Percentiles rank a stretch among this genome's conserved stretches.
phyloP scores from a whole-genome alignment of 1,284 basidiomycete species.

The Austroboletus niveus region DNA sequence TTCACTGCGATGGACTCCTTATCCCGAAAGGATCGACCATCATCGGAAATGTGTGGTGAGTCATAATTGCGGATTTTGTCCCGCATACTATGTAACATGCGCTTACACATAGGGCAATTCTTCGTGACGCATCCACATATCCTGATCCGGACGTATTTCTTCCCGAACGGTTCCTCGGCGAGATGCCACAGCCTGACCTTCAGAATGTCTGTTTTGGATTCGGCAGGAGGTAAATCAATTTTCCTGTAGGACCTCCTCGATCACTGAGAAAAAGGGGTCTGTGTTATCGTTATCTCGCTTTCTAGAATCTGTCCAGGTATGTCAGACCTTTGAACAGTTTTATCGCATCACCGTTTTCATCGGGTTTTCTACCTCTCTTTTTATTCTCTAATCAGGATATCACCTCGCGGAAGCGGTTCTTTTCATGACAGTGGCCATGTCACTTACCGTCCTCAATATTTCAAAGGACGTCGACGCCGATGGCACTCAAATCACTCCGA shows the following conservation, averaged over 20 bases:
- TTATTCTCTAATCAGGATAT: conserved; percentile 5
- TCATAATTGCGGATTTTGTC: neutral
- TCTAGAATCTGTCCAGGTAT: no score
- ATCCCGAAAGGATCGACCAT: conserved; percentile 40
- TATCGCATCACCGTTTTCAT: no score
- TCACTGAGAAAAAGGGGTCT: neutral
- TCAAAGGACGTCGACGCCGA: conserved; percentile 10
- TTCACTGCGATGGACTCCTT: conserved; percentile 32
- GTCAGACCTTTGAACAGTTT: no score
- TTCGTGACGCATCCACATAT: conserved; percentile 17
- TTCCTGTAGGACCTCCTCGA: neutral
- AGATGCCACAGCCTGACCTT: conserved; percentile 18
- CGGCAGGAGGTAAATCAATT: conserved; percentile 15
- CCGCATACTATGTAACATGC: neutral
- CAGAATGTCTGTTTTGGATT: conserved; percentile 17
- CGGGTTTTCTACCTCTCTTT: neutral
- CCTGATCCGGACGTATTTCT: conserved; percentile 18
- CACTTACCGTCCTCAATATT: conserved; percentile 17
- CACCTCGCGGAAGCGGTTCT: conserved; percentile 15
- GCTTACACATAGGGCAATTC: conserved; percentile 15
- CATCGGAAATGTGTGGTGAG: conserved; percentile 24
- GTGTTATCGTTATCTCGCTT: neutral
- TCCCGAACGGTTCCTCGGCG: conserved; percentile 27
- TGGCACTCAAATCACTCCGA: conserved; percentile 21
- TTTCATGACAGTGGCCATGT: conserved; percentile 18